phyloP scores from a whole-genome alignment of 2,329 filamentous ascomycete species.

The Colletotrichum chrysophilum region DNA sequence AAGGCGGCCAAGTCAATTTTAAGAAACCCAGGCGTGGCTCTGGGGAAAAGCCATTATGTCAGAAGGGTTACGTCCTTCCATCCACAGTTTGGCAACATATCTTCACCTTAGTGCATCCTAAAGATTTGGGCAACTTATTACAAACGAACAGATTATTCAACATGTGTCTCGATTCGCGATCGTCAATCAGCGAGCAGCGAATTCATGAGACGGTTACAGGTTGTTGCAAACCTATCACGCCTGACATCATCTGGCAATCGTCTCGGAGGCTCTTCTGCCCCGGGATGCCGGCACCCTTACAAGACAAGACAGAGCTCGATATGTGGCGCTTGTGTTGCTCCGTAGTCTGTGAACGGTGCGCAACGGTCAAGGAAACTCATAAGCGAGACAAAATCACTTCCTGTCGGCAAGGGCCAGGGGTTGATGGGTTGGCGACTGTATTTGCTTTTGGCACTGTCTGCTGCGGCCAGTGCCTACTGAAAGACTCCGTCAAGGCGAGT shows the following conservation, averaged over 20 bases:
- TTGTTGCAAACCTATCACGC: constrained; percentile 38
- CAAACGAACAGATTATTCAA: constrained; percentile 72
- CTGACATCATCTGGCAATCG: constrained; percentile 73
- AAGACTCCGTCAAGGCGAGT: constrained; percentile 67
- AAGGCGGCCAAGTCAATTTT: not conserved
- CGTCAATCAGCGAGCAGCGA: constrained; percentile 23
- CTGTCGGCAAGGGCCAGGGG: constrained; percentile 67
- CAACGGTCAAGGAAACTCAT: constrained; percentile 36
- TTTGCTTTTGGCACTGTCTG: constrained; percentile 74
- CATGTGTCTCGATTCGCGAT: constrained; percentile 58
- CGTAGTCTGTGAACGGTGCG: constrained; percentile 72
- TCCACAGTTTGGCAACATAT: constrained; percentile 72
- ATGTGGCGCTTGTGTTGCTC: constrained; percentile 78
- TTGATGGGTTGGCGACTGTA: constrained; percentile 64
- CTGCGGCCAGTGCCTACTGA: constrained; percentile 70
- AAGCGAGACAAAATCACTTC: constrained; percentile 37
- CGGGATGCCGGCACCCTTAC: constrained; percentile 72
- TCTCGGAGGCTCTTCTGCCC: constrained; percentile 71
- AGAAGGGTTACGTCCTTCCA: not conserved
- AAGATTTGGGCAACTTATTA: constrained; percentile 68
- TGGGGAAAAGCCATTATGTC: not conserved
- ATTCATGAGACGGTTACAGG: not conserved
- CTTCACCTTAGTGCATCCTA: constrained; percentile 70
- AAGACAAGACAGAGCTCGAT: constrained; percentile 69
- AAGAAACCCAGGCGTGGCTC: not conserved